Evolutionary conservation across 148 eudicot species (phyloP).

Genomic region (Rhododendron henanense): DNA sequence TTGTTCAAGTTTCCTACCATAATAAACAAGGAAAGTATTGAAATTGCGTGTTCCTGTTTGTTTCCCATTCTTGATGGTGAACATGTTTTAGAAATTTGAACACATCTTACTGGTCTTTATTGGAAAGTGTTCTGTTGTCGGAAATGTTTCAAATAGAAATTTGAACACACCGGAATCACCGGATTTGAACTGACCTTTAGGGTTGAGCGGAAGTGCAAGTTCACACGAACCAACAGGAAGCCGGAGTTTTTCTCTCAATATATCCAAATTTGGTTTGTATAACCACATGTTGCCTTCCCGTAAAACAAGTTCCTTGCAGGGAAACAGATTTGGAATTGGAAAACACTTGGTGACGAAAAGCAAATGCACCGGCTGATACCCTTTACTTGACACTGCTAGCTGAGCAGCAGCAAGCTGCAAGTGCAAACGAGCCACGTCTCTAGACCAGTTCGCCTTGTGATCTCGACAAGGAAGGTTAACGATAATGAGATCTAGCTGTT

Average conservation of each 20-base stretch:
- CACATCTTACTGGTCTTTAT: background rate
- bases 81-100: background rate
- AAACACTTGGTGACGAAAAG: slow-evolving; percentile 58
- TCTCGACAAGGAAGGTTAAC: slow-evolving; percentile 68
- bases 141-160: background rate
- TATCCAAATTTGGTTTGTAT: slow-evolving; percentile 53
- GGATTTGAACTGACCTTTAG: slow-evolving; percentile 32
- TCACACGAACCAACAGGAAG: slow-evolving; percentile 94
- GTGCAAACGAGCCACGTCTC: slow-evolving; percentile 74
- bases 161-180: too few species aligned
- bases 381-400: slow-evolving; percentile 50
- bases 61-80: background rate
- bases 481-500: slow-evolving; percentile 47
- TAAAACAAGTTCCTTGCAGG: slow-evolving; percentile 63
- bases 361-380: slow-evolving; percentile 46
- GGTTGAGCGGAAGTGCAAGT: slow-evolving; percentile 64
- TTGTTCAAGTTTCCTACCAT: background rate
- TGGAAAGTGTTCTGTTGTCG: background rate
- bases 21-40: background rate
- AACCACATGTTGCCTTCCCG: slow-evolving; percentile 61
- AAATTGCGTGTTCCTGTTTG: background rate
- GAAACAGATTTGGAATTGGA: slow-evolving; percentile 65
- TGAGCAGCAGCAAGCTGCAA: slow-evolving; percentile 66
- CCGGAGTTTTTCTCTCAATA: slow-evolving; percentile 48
- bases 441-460: slow-evolving; percentile 53